Conservation (phyloP, 2,329 filamentous ascomycete genomes). For the Calonectria henricotiae region DNA sequence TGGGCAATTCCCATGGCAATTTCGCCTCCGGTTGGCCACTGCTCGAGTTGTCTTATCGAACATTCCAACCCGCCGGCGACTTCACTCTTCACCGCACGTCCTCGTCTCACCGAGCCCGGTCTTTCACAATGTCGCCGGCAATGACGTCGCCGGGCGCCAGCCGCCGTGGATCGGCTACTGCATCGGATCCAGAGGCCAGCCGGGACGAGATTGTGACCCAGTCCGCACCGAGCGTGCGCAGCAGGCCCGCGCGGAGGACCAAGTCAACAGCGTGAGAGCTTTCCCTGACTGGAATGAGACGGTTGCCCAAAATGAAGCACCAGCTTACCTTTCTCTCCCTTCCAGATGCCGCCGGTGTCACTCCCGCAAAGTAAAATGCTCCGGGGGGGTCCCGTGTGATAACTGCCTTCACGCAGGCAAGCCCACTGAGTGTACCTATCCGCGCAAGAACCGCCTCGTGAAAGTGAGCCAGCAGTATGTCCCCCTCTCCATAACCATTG, state of each 20-base stretch:
- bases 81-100: conserved; percentile 14
- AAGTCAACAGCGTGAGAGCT: conserved; percentile 50
- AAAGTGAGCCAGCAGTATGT: conserved; percentile 56
- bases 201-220: conserved; percentile 43
- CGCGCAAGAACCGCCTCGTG: conserved; percentile 54
- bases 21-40: background rate
- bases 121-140: conserved; percentile 34
- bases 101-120: conserved; percentile 8
- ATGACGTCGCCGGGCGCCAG: conserved; percentile 42
- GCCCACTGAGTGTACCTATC: conserved; percentile 55
- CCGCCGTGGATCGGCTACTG: conserved; percentile 38
- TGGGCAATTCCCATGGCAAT: background rate
- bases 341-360: conserved; percentile 55
- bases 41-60: conserved; percentile 17
- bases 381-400: conserved; percentile 55
- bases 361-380: conserved; percentile 57
- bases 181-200: conserved; percentile 43
- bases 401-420: conserved; percentile 55
- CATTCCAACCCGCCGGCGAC: conserved; percentile 25
- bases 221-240: conserved; percentile 36
- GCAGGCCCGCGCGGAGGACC: conserved; percentile 45
- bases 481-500: no score
- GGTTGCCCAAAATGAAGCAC: background rate
- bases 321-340: background rate
- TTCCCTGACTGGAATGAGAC: background rate